These are phyloP conservation scores for Seiridium unicorne DNA, from an alignment of 2,329 filamentous ascomycete species.

Conservation along the genomic window DNA sequence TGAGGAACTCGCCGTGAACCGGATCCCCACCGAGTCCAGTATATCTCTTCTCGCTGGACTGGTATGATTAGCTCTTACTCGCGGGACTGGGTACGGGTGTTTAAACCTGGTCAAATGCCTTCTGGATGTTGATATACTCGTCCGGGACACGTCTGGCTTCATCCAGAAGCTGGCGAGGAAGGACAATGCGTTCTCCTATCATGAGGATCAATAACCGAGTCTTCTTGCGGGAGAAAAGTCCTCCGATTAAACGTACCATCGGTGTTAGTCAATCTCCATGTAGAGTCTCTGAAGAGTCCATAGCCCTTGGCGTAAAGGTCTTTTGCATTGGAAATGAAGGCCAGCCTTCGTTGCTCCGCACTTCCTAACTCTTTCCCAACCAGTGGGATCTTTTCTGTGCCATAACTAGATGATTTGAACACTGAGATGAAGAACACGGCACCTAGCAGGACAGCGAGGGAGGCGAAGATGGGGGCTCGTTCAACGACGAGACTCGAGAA, in stretches of 20 bases:
- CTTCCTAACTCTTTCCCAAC: slow-evolving; percentile 18
- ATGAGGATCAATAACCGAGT: neutral
- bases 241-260: slow-evolving; percentile 16
- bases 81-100: neutral
- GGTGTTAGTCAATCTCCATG: slow-evolving; percentile 17
- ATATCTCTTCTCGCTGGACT: slow-evolving; percentile 18
- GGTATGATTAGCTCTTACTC: neutral
- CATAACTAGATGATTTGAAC: neutral
- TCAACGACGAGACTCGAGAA: neutral
- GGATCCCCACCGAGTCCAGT: slow-evolving; percentile 11
- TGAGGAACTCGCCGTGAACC: slow-evolving; percentile 11
- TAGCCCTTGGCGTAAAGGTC: slow-evolving; percentile 23
- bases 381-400: slow-evolving; percentile 12
- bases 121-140: slow-evolving; percentile 21
- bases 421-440: neutral
- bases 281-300: slow-evolving; percentile 17
- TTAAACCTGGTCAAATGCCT: slow-evolving; percentile 5
- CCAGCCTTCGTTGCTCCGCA: slow-evolving; percentile 19
- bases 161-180: slow-evolving; percentile 24
- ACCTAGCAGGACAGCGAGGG: neutral
- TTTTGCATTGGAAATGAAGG: slow-evolving; percentile 15
- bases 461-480: neutral
- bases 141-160: slow-evolving; percentile 26
- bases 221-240: neutral
- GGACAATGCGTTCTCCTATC: slow-evolving; percentile 24